Evolutionary conservation across 331 rosid genomes (phyloP).

Genomic region (Malus hybrid): DNA sequence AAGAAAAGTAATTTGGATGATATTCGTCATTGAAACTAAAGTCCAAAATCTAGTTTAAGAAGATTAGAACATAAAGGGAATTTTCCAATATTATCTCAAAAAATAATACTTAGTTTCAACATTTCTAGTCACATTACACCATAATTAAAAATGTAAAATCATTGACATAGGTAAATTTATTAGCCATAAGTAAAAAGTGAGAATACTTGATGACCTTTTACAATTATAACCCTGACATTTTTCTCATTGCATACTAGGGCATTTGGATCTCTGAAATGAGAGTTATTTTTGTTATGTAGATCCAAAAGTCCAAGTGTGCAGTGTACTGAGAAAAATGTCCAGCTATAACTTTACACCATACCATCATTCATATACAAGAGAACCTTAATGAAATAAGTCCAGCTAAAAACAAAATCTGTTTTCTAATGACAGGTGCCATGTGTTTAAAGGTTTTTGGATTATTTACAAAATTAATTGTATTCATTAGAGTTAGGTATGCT

Average conservation of each 20-base stretch:
- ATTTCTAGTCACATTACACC: background rate
- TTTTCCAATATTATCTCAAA: background rate
- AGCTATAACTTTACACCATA: background rate
- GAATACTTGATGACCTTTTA: background rate
- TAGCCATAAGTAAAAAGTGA: background rate
- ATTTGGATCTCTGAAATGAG: background rate
- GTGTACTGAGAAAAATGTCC: background rate
- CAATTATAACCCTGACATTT: background rate
- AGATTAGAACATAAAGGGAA: background rate
- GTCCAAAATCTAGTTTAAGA: background rate
- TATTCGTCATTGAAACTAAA: constrained; percentile 9
- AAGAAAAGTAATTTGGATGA: constrained; percentile 20
- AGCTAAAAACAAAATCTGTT: background rate
- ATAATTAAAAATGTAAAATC: background rate
- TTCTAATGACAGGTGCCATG: background rate
- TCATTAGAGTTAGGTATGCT: background rate
- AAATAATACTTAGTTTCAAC: background rate
- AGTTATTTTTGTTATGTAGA: background rate
- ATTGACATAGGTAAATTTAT: background rate
- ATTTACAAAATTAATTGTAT: background rate
- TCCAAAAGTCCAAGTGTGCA: background rate
- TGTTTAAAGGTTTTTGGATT: background rate
- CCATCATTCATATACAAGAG: background rate
- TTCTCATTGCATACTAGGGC: too few relatives aligned
- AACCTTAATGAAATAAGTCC: background rate